These are phyloP conservation scores for Colletotrichum sp. DNA, from an alignment of 2,329 filamentous ascomycete species.

Conservation along the genomic window DNA sequence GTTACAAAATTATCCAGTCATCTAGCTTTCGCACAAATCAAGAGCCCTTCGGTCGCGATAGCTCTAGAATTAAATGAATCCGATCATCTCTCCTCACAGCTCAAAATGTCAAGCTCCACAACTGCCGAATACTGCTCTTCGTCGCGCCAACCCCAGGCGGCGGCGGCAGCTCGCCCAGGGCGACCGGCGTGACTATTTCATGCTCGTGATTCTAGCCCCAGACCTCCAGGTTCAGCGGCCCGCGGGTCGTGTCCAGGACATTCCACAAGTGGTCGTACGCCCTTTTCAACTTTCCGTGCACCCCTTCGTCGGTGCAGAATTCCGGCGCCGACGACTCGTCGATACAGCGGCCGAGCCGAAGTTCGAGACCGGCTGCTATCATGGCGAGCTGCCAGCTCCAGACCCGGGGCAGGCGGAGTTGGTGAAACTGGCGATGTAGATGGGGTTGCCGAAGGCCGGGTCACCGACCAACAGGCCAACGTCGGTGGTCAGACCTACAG, in stretches of 20 bases:
- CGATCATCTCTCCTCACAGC: no score
- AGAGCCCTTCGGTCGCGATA: no score
- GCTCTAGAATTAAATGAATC: no score
- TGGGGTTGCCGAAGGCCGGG: neutral
- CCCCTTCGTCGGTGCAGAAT: slow-evolving; percentile 52
- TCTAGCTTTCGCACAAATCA: no score
- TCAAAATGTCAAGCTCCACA: no score
- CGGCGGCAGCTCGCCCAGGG: no score
- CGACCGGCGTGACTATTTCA: neutral
- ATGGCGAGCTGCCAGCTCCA: slow-evolving; percentile 71
- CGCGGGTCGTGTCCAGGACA: slow-evolving; percentile 58
- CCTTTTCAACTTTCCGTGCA: slow-evolving; percentile 47
- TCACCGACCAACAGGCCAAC: neutral
- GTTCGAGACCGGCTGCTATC: slow-evolving; percentile 65
- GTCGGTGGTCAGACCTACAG: neutral
- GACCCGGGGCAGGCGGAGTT: slow-evolving; percentile 56
- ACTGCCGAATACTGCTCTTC: no score
- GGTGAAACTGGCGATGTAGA: neutral
- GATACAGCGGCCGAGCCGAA: slow-evolving; percentile 59
- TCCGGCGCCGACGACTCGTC: slow-evolving; percentile 33
- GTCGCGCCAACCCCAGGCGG: no score
- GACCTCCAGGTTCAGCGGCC: neutral
- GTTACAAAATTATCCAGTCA: no score
- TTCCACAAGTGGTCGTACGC: slow-evolving; percentile 69
- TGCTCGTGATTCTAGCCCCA: neutral